phyloP scores from a whole-genome alignment of 2,329 filamentous ascomycete species.

The Diaporthe citriasiana region DNA sequence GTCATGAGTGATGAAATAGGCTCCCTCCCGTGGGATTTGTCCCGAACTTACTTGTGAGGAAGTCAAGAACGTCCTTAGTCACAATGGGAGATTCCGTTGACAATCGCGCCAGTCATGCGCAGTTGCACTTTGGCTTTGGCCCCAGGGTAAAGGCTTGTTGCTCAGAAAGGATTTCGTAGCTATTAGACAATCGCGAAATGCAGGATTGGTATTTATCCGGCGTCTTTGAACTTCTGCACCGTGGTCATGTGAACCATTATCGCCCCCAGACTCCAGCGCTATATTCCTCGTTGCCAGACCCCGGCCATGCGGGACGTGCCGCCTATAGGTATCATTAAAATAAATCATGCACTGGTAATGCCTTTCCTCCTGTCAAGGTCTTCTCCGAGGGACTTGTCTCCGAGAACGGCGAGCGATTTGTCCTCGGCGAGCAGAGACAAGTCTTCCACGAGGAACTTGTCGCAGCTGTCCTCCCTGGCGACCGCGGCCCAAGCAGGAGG shows the following conservation, averaged over 20 bases:
- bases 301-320: background rate
- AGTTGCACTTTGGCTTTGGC: background rate
- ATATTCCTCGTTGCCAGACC: background rate
- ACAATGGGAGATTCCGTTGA: no score
- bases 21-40: background rate
- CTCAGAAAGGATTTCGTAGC: background rate
- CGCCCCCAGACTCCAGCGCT: background rate
- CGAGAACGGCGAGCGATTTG: constrained; percentile 40
- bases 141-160: background rate
- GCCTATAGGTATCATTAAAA: background rate
- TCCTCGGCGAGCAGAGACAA: constrained; percentile 28
- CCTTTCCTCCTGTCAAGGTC: constrained; percentile 47
- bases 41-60: background rate
- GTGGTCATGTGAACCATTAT: background rate
- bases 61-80: background rate
- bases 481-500: background rate
- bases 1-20: no score
- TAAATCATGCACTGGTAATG: constrained; percentile 26
- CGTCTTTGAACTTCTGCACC: background rate
- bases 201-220: background rate
- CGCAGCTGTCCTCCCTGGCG: constrained; percentile 2
- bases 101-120: background rate
- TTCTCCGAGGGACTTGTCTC: constrained; percentile 48
- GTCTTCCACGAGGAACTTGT: constrained; percentile 37
- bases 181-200: background rate